Percentiles rank a stretch among this genome's conserved stretches.
phyloP scores from a whole-genome alignment of 2,329 filamentous ascomycete genomes.

The Ceratocystis alfenasii region DNA sequence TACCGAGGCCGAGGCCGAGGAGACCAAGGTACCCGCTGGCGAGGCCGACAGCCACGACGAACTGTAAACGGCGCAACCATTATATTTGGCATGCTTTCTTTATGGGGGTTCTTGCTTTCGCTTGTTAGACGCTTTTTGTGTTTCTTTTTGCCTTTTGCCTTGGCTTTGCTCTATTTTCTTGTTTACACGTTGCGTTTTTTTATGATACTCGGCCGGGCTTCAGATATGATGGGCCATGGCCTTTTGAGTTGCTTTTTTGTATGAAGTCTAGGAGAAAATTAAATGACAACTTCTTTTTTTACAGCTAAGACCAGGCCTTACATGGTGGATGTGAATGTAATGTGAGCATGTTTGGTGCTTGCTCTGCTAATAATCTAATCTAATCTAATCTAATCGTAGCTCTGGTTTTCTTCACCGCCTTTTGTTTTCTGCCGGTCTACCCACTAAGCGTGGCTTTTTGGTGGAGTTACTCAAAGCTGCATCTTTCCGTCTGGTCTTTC shows the following conservation, averaged over 20 bases:
- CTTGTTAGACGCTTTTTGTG: slow-evolving; percentile 6
- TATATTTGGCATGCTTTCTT: too few relatives aligned
- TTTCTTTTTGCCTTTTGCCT: slow-evolving; percentile 18
- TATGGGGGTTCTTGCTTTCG: not conserved
- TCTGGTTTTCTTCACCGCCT: not conserved
- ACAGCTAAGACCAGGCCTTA: not conserved
- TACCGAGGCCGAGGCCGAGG: slow-evolving; percentile 30
- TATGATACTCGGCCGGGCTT: slow-evolving; percentile 17
- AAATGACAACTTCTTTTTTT: slow-evolving; percentile 11
- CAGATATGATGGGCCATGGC: slow-evolving; percentile 16
- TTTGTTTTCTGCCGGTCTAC: not conserved
- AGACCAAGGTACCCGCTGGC: slow-evolving; percentile 28
- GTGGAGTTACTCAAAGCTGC: not conserved
- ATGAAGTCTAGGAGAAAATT: slow-evolving; percentile 18
- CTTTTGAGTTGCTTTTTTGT: slow-evolving; percentile 17
- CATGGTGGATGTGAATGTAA: not conserved
- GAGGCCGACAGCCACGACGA: slow-evolving; percentile 52
- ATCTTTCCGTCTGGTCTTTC: not conserved
- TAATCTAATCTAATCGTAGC: slow-evolving; percentile 5
- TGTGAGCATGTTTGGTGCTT: not conserved
- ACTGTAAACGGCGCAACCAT: slow-evolving; percentile 45
- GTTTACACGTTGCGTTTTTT: not conserved
- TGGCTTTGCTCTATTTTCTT: not conserved
- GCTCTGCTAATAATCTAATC: not conserved
- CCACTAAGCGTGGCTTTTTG: not conserved